A percentile compares a stretch with the other conserved stretches of the same genome.
These are phyloP conservation scores for Oryza nivara DNA, from an alignment of 176 grass and related monocot species.

Conservation along the genomic window DNA sequence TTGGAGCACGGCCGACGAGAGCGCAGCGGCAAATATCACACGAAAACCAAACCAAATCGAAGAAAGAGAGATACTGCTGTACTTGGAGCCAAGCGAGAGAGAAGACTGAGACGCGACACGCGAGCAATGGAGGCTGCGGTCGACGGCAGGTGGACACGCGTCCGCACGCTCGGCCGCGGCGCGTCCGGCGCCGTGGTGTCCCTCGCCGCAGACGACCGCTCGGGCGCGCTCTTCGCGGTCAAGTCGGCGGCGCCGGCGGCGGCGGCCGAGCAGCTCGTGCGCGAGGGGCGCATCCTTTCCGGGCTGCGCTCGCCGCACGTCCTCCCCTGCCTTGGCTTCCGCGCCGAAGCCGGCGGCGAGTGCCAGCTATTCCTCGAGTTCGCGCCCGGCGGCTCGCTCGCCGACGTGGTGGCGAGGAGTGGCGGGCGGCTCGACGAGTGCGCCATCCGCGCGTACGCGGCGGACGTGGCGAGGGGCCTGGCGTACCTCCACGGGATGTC, in stretches of 20 bases:
- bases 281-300: conserved; percentile 63
- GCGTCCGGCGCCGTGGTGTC: conserved; percentile 52
- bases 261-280: conserved; percentile 38
- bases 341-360: not conserved
- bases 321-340: conserved; percentile 57
- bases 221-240: conserved; percentile 68
- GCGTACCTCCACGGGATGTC: conserved; percentile 57
- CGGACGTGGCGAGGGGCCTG: conserved; percentile 57
- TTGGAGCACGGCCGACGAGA: not conserved
- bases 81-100: not conserved
- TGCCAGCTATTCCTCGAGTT: conserved; percentile 77
- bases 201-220: conserved; percentile 37
- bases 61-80: not conserved
- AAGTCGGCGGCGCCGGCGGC: conserved; percentile 47
- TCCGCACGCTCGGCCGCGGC: conserved; percentile 61
- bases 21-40: conserved; percentile 26
- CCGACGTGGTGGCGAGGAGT: conserved; percentile 43
- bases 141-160: conserved; percentile 47
- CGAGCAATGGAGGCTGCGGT: conserved; percentile 28
- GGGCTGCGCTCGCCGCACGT: conserved; percentile 62
- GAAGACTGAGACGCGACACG: not conserved
- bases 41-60: not conserved
- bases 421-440: conserved; percentile 46
- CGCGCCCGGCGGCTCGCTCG: conserved; percentile 64
- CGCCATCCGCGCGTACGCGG: conserved; percentile 32